Percentiles rank a stretch among this genome's conserved stretches.
Conservation (phyloP, 352 stramenopile species). For the Saprolegnia parasitica region DNA sequence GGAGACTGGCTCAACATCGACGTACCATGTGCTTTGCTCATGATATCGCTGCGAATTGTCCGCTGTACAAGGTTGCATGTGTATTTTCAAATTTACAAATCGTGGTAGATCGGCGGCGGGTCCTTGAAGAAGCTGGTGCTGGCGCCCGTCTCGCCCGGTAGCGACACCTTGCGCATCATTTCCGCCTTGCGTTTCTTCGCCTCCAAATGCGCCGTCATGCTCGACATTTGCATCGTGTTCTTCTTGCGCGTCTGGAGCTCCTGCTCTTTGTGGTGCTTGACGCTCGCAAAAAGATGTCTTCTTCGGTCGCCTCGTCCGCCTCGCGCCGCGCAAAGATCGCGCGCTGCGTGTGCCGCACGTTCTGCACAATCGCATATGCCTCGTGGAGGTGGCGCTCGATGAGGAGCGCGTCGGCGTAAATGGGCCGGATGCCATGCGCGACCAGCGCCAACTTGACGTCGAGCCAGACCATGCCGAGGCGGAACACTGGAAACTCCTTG, state of each 20-base stretch:
- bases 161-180: conserved; percentile 52
- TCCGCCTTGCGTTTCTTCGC: conserved; percentile 66
- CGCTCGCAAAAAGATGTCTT: conserved; percentile 50
- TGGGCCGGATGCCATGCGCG: conserved; percentile 55
- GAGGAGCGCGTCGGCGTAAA: conserved; percentile 70
- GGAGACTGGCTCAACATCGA: no score
- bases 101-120: conserved; percentile 22
- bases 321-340: conserved; percentile 40
- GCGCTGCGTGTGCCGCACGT: conserved; percentile 55
- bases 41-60: no score
- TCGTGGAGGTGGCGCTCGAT: conserved; percentile 68
- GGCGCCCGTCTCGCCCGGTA: neutral
- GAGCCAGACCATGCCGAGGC: conserved; percentile 69
- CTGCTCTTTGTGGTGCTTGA: conserved; percentile 62
- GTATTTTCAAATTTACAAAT: conserved; percentile 16
- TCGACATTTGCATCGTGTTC: conserved; percentile 48
- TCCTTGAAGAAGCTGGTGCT: conserved; percentile 10
- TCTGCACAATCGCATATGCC: conserved; percentile 60
- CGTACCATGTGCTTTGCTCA: neutral
- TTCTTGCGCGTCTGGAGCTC: conserved; percentile 59
- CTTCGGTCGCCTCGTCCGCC: conserved; percentile 27
- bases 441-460: conserved; percentile 57
- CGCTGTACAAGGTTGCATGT: no score
- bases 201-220: conserved; percentile 67
- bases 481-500: conserved; percentile 67